These are phyloP conservation scores for Trichaptum fuscoviolaceum DNA, from an alignment of 768 basidiomycete species.

Conservation along the genomic window DNA sequence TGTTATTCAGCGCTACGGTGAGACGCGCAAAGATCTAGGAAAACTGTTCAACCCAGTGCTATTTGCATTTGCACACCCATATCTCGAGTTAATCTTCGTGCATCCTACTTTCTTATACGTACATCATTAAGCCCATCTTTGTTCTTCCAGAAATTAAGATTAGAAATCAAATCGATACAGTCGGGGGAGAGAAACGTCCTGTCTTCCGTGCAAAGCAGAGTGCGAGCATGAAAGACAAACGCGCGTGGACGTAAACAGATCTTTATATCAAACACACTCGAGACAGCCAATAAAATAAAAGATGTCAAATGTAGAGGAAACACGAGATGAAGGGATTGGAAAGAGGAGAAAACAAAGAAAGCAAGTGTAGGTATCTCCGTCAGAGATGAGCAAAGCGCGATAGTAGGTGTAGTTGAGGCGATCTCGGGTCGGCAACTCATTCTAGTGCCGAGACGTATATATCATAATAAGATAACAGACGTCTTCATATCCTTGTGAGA, in stretches of 20 bases:
- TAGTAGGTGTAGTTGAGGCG: background rate
- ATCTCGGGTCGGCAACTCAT: background rate
- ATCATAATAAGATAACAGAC: background rate
- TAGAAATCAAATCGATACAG: background rate
- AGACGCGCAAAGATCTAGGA: background rate
- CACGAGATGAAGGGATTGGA: background rate
- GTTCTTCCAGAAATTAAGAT: background rate
- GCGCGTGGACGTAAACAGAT: background rate
- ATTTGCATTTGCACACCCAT: background rate
- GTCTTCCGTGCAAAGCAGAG: background rate
- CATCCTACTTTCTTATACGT: background rate
- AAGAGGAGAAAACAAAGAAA: background rate
- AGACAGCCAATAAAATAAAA: background rate
- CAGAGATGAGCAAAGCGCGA: background rate
- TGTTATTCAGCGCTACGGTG: background rate
- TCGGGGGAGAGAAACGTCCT: background rate
- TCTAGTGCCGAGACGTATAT: background rate
- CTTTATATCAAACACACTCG: background rate
- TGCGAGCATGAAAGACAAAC: background rate
- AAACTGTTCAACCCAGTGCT: background rate
- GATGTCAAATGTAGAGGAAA: background rate
- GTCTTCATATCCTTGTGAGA: background rate
- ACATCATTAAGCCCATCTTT: background rate
- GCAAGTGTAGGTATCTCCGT: background rate
- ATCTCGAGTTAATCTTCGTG: background rate